phyloP scores from a whole-genome alignment of 2,329 filamentous ascomycete species.

The Aspergillus thermomutatus region DNA sequence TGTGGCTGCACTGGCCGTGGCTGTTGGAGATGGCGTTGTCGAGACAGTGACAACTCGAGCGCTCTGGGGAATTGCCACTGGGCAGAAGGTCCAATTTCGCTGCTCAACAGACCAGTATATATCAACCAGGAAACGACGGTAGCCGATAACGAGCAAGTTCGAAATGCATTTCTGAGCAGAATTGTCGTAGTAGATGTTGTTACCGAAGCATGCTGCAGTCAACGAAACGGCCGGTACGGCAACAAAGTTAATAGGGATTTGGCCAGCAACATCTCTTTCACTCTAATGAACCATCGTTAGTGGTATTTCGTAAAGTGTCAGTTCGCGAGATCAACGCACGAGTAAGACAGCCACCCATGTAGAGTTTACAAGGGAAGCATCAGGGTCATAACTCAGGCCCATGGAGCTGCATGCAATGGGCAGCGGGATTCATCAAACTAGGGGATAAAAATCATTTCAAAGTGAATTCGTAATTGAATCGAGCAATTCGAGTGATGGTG shows the following conservation, averaged over 20 bases:
- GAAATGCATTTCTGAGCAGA: slow-evolving; percentile 57
- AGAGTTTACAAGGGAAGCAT: slow-evolving; percentile 32
- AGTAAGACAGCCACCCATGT: slow-evolving; percentile 40
- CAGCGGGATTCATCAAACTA: neutral
- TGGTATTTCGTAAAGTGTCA: neutral
- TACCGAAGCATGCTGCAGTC: slow-evolving; percentile 56
- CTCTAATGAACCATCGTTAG: slow-evolving; percentile 43
- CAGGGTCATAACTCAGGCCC: slow-evolving; percentile 42
- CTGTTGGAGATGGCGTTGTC: slow-evolving; percentile 12
- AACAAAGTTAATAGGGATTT: slow-evolving; percentile 62
- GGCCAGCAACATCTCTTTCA: slow-evolving; percentile 58
- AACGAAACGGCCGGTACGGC: slow-evolving; percentile 56
- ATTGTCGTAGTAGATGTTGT: slow-evolving; percentile 51
- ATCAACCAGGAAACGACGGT: slow-evolving; percentile 57
- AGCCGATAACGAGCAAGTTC: slow-evolving; percentile 60
- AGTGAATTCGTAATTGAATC: neutral
- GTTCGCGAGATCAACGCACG: slow-evolving; percentile 22
- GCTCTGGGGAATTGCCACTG: slow-evolving; percentile 48
- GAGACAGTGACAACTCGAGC: slow-evolving; percentile 20
- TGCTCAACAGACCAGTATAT: slow-evolving; percentile 60
- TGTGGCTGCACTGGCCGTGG: slow-evolving; percentile 18
- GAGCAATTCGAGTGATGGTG: neutral
- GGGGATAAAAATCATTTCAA: neutral
- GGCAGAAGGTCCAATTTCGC: slow-evolving; percentile 59
- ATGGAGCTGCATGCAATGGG: slow-evolving; percentile 27